Evolutionary conservation across 305 asterid species (phyloP), one percentile per base, ranked within the genome.

Genomic region (Fraxinus angustifolia): DNA sequence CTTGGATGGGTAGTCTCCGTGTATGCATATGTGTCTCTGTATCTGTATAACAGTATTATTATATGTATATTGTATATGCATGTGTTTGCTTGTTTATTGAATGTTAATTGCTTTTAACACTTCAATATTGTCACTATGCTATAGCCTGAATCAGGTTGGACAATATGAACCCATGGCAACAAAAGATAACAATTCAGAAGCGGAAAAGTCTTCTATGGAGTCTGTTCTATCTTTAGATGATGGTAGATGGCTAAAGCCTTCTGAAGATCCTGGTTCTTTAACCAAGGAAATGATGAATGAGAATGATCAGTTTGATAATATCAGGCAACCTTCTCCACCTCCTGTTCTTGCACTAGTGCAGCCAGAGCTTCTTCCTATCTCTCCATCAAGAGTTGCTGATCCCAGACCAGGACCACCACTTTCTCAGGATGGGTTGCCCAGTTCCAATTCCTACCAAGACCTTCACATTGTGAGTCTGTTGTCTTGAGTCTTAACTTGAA

Each of bases 301-400:
- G 81, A 85, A 84, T 78, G 84, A 90, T 78, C 92, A 90, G 65
- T 87, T 88, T 81, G 88, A 85, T 83, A 88, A 84, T 86, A 89
- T 90, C 83, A 85, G 93, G 87, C 99, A 96, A 85, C 99, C 97
- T 80, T 89, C 94, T 81, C 98, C 97, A 34, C 99, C 99, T 87
- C 99, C 98, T 65, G 99, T 96, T 80, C 93, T 93, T 85, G 99
- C 97, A 67, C 92, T 90, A 85, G 92, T 94, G 89, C 97, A 90
- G 83, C 89, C 92, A 33, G 97, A 91, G 83, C 79, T 79, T 78
- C 91, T 62, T 82, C 96, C 97, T 45, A 87, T 96, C 67, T 88
- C 97, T 84, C 98, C 98, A 80, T 84, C 95, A 81, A 90, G 87
- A 87, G 98, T 96, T 90, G 99, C 99, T 56, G 99, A 96, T 83